Base-by-base conservation (phyloP, 164 flowering plant genomes). In the Houttuynia cordata region DNA sequence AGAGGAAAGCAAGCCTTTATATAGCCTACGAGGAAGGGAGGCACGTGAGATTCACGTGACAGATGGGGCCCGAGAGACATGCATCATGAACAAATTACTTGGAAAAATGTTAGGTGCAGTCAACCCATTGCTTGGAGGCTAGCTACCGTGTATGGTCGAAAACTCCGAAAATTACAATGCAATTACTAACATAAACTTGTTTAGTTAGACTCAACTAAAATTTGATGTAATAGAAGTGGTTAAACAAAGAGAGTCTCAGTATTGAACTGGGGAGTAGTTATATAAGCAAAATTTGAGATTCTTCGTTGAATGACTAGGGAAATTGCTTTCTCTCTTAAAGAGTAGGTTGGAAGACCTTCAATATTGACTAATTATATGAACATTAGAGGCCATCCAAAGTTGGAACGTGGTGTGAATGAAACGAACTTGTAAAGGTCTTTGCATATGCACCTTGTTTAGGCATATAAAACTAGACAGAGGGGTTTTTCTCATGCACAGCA, bases 291-390 rank as follows among this genome's bases (percentile, higher is more conserved):
- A 18, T 4, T n/a, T 8, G 20, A 1, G 55, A 12, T 52, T 52
- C 19, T 52, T 52, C 55, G 55, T 52, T 52, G 55, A 52, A 52
- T n/a, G 55, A 20, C 10, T 52, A 19, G 55, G 55, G 55, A 52
- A 52, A 52, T 52, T 52, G 21, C 55, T n/a, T n/a, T 3, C 20
- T 15, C 19, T 21, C 12, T n/a, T 52, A 8, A 23, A 52, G 23
- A 23, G 2, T 17, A 10, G 19, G 19, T 19, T 18, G 21, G 53
- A 51, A 1, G 7, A 3, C 55, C 55, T 52, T 52, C 22, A 52
- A 52, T 52, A 9, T n/a, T 12, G 55, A 52, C 20, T 18, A 52
- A 52, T 52, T 30, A 30, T 30, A 30, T 30, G 37, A 30, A 2
- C 6, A 6, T 30, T 2, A 2, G 37, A 30, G 2, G 55, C 22